Evolutionary conservation across 148 eudicot species (phyloP), one percentile per base, ranked within the genome.

Genomic region (Spergularia bocconei): DNA sequence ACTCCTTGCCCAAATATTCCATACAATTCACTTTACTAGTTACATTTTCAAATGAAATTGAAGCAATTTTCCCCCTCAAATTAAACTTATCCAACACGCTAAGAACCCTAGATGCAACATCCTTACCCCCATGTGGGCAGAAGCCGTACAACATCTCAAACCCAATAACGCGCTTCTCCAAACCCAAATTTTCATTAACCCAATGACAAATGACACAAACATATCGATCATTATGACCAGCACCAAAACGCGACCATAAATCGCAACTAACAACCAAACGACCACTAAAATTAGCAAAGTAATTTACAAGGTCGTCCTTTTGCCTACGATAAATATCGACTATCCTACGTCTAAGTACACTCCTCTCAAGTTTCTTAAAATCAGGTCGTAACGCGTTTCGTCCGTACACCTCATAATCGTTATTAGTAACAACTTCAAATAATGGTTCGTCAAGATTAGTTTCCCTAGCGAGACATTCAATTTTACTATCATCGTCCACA

Each of bases 161-260:
- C 68, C 76, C 76, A n/a, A 62, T 13, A 62, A 73, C 50, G 7
- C 60, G 53, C 17, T 16, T 73, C 17, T 73, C 48, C 59, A 4
- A 8, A 1, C 2, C 7, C 58, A 41, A 73, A 73, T 7, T 4
- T 1, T 15, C 58, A 63, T 63, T 41, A 29, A 73, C 29, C 76
- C 76, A 73, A 73, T 63, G 68, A 73, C 76, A 73, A 62, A 21
- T 73, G 15, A 73, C 47, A 73, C 76, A 62, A 7, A 73, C 13
- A 51, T 44, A 73, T 4, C 38, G 59, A 10, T 73, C 69, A 14
- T 62, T 59, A 14, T 36, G 7, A 21, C 19, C 6, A 9, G 25
- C 47, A 73, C 15, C 14, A 39, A 62, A 66, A 73, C 54, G 16
- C 9, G 25, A 61, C 69, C 76, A 73, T n/a, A 73, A 50, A 16